Base-by-base conservation (phyloP, 495 filamentous ascomycete genomes). In the Aspergillus taichungensis region DNA sequence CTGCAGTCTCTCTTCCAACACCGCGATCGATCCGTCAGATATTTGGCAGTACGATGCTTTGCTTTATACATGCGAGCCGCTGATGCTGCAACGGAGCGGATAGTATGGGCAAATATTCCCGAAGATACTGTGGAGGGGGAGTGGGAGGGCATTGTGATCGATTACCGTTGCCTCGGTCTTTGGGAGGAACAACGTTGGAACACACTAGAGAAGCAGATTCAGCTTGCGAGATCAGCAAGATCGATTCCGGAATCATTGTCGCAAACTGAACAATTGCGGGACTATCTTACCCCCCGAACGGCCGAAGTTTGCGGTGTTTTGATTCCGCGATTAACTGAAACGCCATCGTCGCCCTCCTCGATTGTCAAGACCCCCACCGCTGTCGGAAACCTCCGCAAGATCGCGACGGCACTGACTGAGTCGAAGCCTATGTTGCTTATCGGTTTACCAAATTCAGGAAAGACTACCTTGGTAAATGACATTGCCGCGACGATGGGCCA, bases 371-470 rank as follows among this genome's bases (percentile, higher is more conserved):
- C 91, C 0, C 58, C 71, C 0, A 94, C 87, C 0, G 84, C 87
- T 8, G 47, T 71, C 14, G 56, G 60, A 27, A 97, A 97, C 46
- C 63, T 94, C 40, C 73, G 78, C 42, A 68, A 58, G 7, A 77
- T 96, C 47, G 82, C 85, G 9, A 58, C 60, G 18, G 74, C 80
- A 27, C 66, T 97, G 14, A 78, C 84, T 31, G 66, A 64, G 1
- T 56, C 76, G 5, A 75, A 78, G 1, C 86, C 92, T 8, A 69
- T 96, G 24, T 68, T 99, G 38, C 69, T 97, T 2, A 78, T 88
- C 39, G 94, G 94, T 7, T 66, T 88, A 12, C 78, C 90, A 3
- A 90, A 94, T 33, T 84, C 86, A 13, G 94, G 94, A 24, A 99
- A 99, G 66, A 94, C 91, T 3, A 82, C 82, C 3, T 54, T 90